These are phyloP conservation scores for Apophysomyces sp. DNA, from an alignment of 371 early-diverging fungal species.

Conservation along the genomic window DNA sequence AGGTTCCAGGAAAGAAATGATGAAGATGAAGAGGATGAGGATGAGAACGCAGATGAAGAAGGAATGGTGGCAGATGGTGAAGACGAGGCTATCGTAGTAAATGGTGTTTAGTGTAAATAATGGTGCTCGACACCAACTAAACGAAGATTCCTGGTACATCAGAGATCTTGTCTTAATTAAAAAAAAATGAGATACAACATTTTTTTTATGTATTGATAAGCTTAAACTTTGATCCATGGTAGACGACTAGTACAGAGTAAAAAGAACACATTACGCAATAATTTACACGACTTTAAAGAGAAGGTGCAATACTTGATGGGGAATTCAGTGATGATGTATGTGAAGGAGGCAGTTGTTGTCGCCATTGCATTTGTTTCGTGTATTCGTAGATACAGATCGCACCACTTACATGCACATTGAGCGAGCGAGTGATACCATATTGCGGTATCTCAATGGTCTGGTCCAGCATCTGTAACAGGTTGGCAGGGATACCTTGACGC, in stretches of 20 bases:
- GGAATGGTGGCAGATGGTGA: conserved; percentile 25
- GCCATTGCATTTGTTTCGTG: conserved; percentile 54
- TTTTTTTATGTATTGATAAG: too few relatives aligned
- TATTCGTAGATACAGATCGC: conserved; percentile 62
- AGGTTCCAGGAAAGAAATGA: conserved; percentile 23
- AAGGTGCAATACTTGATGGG: not conserved
- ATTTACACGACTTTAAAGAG: not conserved
- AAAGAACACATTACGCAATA: not conserved
- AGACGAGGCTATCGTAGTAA: conserved; percentile 3
- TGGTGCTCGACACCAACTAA: too few relatives aligned
- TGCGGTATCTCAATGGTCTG: conserved; percentile 66
- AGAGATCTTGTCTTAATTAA: too few relatives aligned
- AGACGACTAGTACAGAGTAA: too few relatives aligned
- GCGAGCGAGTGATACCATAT: conserved; percentile 58
- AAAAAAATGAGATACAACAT: too few relatives aligned
- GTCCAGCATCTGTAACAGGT: conserved; percentile 57
- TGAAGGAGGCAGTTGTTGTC: conserved; percentile 17
- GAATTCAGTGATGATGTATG: not conserved
- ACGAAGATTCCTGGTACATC: too few relatives aligned
- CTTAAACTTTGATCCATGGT: too few relatives aligned
- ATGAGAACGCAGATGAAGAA: conserved; percentile 18
- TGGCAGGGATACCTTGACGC: conserved; percentile 57
- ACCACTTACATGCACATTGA: conserved; percentile 70
- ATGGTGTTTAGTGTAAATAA: not conserved
- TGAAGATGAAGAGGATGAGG: conserved; percentile 17